Percentiles rank a stretch among this genome's conserved stretches.
phyloP scores from a whole-genome alignment of 2,329 filamentous ascomycete species.

The Botrytis deweyae region DNA sequence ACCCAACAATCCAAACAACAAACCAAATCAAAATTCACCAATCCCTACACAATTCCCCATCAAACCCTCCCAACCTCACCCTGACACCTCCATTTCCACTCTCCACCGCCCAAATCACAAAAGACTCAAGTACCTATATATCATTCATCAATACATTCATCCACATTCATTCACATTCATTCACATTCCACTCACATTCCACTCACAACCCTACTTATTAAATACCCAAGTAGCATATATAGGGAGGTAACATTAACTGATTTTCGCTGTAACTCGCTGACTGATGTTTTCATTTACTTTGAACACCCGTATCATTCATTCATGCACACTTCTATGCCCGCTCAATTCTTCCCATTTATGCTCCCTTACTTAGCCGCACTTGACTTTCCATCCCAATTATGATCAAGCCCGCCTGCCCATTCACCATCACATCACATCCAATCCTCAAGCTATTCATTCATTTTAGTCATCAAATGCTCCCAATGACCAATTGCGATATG shows the following conservation, averaged over 20 bases:
- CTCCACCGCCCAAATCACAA: background rate
- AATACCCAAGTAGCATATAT: background rate
- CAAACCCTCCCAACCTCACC: too few relatives aligned
- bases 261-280: background rate
- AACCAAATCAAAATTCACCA: too few relatives aligned
- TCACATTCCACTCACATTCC: background rate
- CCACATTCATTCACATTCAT: background rate
- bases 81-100: too few relatives aligned
- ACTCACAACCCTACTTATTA: background rate
- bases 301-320: background rate
- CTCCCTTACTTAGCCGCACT: background rate
- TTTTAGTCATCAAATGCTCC: background rate
- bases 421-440: conserved; percentile 1
- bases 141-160: background rate
- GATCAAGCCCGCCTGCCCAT: background rate
- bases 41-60: too few relatives aligned
- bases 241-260: background rate
- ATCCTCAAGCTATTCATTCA: background rate
- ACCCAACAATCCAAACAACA: too few relatives aligned
- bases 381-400: background rate
- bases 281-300: background rate
- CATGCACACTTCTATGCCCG: background rate
- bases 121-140: background rate
- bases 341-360: background rate
- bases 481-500: conserved; percentile 10